These are phyloP conservation scores for Leersia perrieri DNA, from an alignment of 176 grass and related monocot species.

Conservation along the genomic window DNA sequence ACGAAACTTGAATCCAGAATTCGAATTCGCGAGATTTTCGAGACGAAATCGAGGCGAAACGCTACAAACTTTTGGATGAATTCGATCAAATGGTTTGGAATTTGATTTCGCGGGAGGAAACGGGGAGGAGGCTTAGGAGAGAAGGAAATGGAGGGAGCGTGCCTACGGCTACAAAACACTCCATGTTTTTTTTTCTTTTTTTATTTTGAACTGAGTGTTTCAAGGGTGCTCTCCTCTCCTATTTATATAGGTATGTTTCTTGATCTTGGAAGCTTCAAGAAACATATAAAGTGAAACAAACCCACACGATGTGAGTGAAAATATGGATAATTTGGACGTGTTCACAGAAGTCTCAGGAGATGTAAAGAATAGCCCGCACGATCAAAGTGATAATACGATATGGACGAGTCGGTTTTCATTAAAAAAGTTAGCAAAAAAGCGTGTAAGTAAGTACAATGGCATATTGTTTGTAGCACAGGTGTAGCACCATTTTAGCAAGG, in stretches of 20 bases:
- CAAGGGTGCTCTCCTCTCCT: background rate
- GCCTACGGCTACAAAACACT: background rate
- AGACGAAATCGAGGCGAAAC: background rate
- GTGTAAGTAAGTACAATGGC: background rate
- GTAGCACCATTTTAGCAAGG: background rate
- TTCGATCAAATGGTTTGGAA: background rate
- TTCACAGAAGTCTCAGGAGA: background rate
- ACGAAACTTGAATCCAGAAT: background rate
- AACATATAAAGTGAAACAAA: background rate
- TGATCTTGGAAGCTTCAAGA: background rate
- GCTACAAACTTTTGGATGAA: background rate
- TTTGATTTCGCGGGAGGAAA: background rate
- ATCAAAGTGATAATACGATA: background rate
- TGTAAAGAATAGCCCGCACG: background rate
- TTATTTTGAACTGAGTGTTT: background rate
- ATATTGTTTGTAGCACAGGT: background rate
- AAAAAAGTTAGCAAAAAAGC: background rate
- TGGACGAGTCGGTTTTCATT: background rate
- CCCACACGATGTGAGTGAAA: background rate
- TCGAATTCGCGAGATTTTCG: background rate
- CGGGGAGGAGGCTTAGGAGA: background rate
- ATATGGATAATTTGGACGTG: background rate
- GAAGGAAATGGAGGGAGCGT: background rate
- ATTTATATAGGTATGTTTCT: background rate
- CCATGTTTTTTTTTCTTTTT: background rate